These are phyloP conservation scores for Suhomyces ambrosiae DNA, from an alignment of 1,139 yeast genomes.

Conservation along the genomic window DNA sequence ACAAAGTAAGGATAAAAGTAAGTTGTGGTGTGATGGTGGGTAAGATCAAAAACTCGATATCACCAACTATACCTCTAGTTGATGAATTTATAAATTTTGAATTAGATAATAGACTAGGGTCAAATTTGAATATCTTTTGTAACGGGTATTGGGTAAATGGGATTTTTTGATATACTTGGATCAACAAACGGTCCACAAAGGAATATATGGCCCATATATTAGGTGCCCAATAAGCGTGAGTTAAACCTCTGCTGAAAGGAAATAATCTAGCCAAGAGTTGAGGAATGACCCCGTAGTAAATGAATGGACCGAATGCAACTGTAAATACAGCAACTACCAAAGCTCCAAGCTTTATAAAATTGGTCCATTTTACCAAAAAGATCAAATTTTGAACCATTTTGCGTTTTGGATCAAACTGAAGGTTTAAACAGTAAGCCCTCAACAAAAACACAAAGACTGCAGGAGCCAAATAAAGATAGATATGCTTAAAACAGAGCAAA, in stretches of 20 bases:
- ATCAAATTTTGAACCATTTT: conserved; percentile 38
- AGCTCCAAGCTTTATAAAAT: conserved; percentile 60
- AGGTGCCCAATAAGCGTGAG: conserved; percentile 99
- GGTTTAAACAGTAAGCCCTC: conserved; percentile 65
- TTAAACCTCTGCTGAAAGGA: conserved; percentile 93
- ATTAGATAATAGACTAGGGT: conserved; percentile 29
- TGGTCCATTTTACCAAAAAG: conserved; percentile 55
- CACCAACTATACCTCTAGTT: conserved; percentile 92
- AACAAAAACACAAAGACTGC: conserved; percentile 83
- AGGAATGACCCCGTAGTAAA: conserved; percentile 62
- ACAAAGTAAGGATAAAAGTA: conserved; percentile 76
- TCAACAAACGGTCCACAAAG: conserved; percentile 72
- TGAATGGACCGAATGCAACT: conserved; percentile 81
- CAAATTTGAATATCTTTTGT: conserved; percentile 35
- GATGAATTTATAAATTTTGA: conserved; percentile 40
- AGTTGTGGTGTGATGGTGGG: conserved; percentile 79
- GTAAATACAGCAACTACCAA: conserved; percentile 66
- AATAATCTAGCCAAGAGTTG: conserved; percentile 71
- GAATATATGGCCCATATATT: conserved; percentile 96
- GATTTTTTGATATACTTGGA: conserved; percentile 48
- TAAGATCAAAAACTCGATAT: conserved; percentile 74
- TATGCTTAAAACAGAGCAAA: conserved; percentile 89
- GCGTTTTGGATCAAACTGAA: conserved; percentile 34
- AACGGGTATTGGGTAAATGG: conserved; percentile 48
- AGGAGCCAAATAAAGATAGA: conserved; percentile 90